phyloP scores from a whole-genome alignment of 148 eudicot species.

The Nyssa sinensis region DNA sequence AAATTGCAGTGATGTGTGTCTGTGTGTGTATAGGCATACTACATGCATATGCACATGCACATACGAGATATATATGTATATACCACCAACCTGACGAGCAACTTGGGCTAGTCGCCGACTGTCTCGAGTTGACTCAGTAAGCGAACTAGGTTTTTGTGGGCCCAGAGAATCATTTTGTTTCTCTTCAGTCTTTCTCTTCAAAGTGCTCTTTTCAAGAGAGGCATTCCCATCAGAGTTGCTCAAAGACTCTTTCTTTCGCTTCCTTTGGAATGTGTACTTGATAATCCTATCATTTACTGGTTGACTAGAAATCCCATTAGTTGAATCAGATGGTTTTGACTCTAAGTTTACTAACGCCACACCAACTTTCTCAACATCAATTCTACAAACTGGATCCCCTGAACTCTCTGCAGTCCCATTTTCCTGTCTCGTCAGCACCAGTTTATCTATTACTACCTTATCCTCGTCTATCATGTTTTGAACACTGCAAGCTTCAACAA shows the following conservation, averaged over 20 bases:
- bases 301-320: conserved; percentile 31
- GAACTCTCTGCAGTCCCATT: conserved; percentile 20
- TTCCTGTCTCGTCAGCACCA: conserved; percentile 26
- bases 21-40: background rate
- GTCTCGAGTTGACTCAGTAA: conserved; percentile 46
- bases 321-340: conserved; percentile 20
- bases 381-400: conserved; percentile 18
- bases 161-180: conserved; percentile 29
- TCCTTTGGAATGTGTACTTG: conserved; percentile 60
- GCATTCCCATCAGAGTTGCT: conserved; percentile 18
- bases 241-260: conserved; percentile 40
- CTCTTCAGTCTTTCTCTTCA: conserved; percentile 28
- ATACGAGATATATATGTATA: background rate
- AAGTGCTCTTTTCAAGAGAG: conserved; percentile 28
- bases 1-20: background rate
- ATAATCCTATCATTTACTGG: conserved; percentile 39
- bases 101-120: conserved; percentile 57
- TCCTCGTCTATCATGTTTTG: conserved; percentile 14
- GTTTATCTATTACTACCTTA: conserved; percentile 21
- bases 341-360: conserved; percentile 15
- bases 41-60: background rate
- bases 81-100: conserved; percentile 69
- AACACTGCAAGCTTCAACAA: conserved; percentile 21
- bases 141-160: conserved; percentile 26
- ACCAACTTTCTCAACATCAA: conserved; percentile 25